These are phyloP conservation scores for Candida quercuum DNA, from an alignment of 805 yeast genomes.

Conservation along the genomic window DNA sequence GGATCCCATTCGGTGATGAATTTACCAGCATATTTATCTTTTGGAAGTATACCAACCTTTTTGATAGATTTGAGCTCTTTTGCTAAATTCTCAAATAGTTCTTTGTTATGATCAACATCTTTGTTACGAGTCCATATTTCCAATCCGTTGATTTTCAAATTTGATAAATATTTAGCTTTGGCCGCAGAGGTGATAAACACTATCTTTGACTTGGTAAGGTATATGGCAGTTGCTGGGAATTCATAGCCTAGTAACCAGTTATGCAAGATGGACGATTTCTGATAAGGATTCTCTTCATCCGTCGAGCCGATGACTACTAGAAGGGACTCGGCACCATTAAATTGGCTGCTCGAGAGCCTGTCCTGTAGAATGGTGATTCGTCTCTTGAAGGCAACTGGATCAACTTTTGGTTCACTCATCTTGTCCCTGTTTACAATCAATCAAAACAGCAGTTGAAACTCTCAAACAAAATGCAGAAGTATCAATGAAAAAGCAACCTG, in stretches of 20 bases:
- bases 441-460: not conserved
- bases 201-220: constrained; percentile 53
- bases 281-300: constrained; percentile 85
- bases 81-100: constrained; percentile 53
- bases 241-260: constrained; percentile 93
- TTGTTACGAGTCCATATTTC: constrained; percentile 73
- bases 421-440: not conserved
- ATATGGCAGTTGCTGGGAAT: constrained; percentile 85
- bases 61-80: constrained; percentile 37
- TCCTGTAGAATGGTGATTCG: constrained; percentile 42
- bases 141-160: constrained; percentile 43
- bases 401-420: constrained; percentile 60
- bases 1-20: constrained; percentile 77
- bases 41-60: constrained; percentile 61
- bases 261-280: constrained; percentile 80
- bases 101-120: constrained; percentile 70
- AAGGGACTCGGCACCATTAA: constrained; percentile 43
- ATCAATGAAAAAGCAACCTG: no score
- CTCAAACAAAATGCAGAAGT: not conserved
- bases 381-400: constrained; percentile 45
- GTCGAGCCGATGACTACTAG: constrained; percentile 77
- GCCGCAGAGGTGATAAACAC: constrained; percentile 74
- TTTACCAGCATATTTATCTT: constrained; percentile 79
- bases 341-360: constrained; percentile 20
- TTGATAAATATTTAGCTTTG: constrained; percentile 74